Conservation (phyloP, 2,329 filamentous ascomycete species). For the Aspergillus sp. region DNA sequence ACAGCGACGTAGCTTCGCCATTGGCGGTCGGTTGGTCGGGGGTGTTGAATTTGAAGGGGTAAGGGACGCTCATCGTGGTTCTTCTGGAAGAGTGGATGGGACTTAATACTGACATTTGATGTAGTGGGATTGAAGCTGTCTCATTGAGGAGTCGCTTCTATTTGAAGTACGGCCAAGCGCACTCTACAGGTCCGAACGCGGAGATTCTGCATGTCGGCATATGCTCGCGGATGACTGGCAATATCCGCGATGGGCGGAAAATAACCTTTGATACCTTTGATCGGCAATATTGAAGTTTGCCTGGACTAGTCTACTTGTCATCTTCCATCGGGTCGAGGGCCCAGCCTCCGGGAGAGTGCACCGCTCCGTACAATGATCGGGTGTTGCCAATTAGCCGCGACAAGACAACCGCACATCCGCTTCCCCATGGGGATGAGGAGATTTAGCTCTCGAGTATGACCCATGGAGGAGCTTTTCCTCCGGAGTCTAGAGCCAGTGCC, state of each 20-base stretch:
- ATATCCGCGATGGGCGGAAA: slow-evolving; percentile 2
- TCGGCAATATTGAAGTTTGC: no score
- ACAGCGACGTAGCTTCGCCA: neutral
- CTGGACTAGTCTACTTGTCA: no score
- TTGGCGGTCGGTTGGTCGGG: neutral
- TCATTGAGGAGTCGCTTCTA: slow-evolving; percentile 1
- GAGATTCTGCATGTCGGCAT: no score
- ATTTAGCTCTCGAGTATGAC: no score
- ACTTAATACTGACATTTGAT: no score
- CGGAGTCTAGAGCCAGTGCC: neutral
- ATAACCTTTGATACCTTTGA: neutral
- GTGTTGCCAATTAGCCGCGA: slow-evolving; percentile 2
- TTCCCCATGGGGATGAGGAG: slow-evolving; percentile 1
- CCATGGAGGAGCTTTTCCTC: no score
- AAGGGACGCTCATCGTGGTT: slow-evolving; percentile 6
- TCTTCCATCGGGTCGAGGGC: no score
- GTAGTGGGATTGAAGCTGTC: neutral
- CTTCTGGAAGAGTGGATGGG: neutral
- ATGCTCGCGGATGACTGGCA: slow-evolving; percentile 7
- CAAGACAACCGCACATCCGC: neutral
- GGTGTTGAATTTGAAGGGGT: slow-evolving; percentile 10
- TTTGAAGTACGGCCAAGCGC: slow-evolving; percentile 1
- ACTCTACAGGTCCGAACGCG: no score
- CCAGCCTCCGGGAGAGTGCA: no score
- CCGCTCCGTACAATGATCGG: no score